Evolutionary conservation across 768 basidiomycete species (phyloP).

Genomic region (Hydnum rufescens): DNA sequence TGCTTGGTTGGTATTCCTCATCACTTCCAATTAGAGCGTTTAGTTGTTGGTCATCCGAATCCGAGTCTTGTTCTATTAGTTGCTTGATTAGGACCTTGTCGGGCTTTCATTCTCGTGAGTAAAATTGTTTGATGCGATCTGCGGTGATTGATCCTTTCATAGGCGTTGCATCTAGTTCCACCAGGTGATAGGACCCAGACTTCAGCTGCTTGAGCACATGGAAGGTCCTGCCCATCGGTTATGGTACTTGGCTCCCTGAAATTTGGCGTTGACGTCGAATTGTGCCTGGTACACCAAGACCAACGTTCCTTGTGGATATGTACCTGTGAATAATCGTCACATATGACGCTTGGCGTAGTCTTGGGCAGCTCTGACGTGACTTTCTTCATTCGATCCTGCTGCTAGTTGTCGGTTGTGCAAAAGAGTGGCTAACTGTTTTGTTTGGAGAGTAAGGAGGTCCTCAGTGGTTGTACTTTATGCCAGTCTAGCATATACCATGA

Average conservation of each 20-base stretch:
- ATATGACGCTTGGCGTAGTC: not conserved
- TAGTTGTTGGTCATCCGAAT: too few relatives aligned
- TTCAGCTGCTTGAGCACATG: not conserved
- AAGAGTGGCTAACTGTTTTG: not conserved
- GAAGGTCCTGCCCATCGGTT: not conserved
- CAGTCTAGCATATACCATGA: not conserved
- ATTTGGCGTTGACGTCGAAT: not conserved
- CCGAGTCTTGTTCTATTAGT: too few relatives aligned
- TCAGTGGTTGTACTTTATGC: not conserved
- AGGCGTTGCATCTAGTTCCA: not conserved
- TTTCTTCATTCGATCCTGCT: not conserved
- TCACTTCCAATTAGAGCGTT: too few relatives aligned
- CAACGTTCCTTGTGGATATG: not conserved
- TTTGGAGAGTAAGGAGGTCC: not conserved
- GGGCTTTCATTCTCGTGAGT: too few relatives aligned
- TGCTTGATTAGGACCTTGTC: too few relatives aligned
- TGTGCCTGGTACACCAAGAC: not conserved
- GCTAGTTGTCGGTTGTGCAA: not conserved
- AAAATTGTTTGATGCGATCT: too few relatives aligned
- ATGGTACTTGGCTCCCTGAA: not conserved
- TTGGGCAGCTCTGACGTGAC: not conserved
- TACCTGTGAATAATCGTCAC: not conserved
- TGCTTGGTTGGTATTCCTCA: too few relatives aligned
- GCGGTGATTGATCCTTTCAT: too few relatives aligned
- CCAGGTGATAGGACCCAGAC: not conserved